Evolutionary conservation across 495 filamentous ascomycete species (phyloP).

Genomic region (Talaromyces adpressus): DNA sequence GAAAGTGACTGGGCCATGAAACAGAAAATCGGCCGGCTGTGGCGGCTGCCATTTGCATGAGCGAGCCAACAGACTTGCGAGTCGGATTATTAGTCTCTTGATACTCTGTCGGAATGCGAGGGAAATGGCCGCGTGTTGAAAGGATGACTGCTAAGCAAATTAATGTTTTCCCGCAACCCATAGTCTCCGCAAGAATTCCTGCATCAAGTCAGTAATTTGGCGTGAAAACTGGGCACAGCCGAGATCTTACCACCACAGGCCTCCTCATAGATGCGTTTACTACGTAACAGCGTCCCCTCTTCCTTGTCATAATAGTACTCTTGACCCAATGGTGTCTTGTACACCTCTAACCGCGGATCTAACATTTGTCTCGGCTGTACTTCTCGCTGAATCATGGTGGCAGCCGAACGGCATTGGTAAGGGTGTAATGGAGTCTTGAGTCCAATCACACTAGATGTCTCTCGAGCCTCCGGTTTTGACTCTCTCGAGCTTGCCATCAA

Average conservation of each 20-base stretch:
- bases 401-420: constrained; percentile 78
- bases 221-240: not conserved
- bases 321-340: constrained; percentile 50
- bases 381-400: constrained; percentile 82
- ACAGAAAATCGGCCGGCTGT: constrained; percentile 54
- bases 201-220: not conserved
- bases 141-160: constrained; percentile 79
- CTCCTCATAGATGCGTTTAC: constrained; percentile 66
- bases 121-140: constrained; percentile 65
- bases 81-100: constrained; percentile 34
- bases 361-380: constrained; percentile 52
- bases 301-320: constrained; percentile 69
- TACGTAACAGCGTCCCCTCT: constrained; percentile 48
- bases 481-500: constrained; percentile 36
- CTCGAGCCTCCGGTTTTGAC: constrained; percentile 5
- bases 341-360: constrained; percentile 63
- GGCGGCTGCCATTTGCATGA: constrained; percentile 68
- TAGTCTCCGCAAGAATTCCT: constrained; percentile 48
- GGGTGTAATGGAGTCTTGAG: constrained; percentile 64
- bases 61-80: constrained; percentile 39
- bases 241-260: constrained; percentile 55
- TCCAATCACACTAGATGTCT: constrained; percentile 41
- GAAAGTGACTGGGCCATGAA: constrained; percentile 61
- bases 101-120: constrained; percentile 57
- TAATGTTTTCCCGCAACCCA: constrained; percentile 80